phyloP scores from a whole-genome alignment of 495 filamentous ascomycete genomes.

The Trichoderma parareesei region DNA sequence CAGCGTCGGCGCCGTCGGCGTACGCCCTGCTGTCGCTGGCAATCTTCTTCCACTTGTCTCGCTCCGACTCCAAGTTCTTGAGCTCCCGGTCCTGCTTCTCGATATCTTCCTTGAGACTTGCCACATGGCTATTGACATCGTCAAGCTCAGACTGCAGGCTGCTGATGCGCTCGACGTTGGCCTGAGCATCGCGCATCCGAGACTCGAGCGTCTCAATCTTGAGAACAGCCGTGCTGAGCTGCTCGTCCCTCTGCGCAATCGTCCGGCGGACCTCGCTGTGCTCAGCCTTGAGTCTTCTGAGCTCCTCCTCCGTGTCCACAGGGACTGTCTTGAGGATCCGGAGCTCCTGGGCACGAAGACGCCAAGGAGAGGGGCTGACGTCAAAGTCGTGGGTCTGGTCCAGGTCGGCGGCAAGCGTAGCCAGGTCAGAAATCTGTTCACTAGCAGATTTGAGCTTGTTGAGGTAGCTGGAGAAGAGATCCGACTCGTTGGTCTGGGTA shows the following conservation, averaged over 20 bases:
- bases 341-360: conserved; percentile 69
- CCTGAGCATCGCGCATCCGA: conserved; percentile 68
- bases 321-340: conserved; percentile 69
- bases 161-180: conserved; percentile 54
- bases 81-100: conserved; percentile 51
- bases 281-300: conserved; percentile 66
- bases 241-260: conserved; percentile 57
- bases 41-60: conserved; percentile 68
- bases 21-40: conserved; percentile 57
- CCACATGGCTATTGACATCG: conserved; percentile 45
- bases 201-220: conserved; percentile 89
- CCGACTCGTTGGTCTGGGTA: conserved; percentile 46
- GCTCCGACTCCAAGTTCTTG: conserved; percentile 50
- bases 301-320: conserved; percentile 71
- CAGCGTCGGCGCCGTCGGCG: conserved; percentile 41
- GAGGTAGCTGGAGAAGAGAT: conserved; percentile 59
- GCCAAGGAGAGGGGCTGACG: conserved; percentile 64
- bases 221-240: conserved; percentile 65
- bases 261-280: conserved; percentile 54
- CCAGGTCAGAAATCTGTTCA: conserved; percentile 61
- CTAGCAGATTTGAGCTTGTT: conserved; percentile 59
- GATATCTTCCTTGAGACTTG: conserved; percentile 55
- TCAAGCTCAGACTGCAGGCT: conserved; percentile 55
- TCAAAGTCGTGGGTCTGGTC: conserved; percentile 81
- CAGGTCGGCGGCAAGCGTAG: conserved; percentile 63